These are phyloP conservation scores for Sanguinoderma infundibulare DNA, from an alignment of 1,284 basidiomycete genomes.

Conservation along the genomic window DNA sequence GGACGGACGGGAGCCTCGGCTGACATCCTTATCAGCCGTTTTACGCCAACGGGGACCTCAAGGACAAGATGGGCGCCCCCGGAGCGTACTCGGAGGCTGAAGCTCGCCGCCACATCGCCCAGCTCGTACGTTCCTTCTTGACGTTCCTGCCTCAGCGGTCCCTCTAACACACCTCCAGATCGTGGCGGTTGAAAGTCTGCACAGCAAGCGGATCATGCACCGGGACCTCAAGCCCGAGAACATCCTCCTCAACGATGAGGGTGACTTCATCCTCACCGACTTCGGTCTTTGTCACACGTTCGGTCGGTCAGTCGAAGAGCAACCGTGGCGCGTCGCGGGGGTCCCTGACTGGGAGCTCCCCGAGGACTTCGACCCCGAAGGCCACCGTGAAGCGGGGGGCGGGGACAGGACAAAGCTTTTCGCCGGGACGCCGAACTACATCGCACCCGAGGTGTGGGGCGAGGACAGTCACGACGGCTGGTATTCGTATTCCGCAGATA, in stretches of 20 bases:
- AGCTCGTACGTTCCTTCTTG: slow-evolving; percentile 24
- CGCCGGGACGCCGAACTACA: slow-evolving; percentile 52
- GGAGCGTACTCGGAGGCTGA: background rate
- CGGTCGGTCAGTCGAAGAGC: slow-evolving; percentile 42
- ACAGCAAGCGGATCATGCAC: slow-evolving; percentile 45
- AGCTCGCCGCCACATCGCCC: slow-evolving; percentile 23
- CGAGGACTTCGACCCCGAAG: background rate
- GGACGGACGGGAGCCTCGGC: no score
- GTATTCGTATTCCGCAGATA: slow-evolving; percentile 52
- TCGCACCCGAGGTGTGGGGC: slow-evolving; percentile 58
- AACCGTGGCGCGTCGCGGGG: slow-evolving; percentile 39
- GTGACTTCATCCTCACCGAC: slow-evolving; percentile 60
- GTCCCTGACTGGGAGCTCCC: background rate
- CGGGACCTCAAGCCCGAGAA: slow-evolving; percentile 57
- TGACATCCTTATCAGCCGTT: background rate
- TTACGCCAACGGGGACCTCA: background rate
- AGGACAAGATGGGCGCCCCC: background rate
- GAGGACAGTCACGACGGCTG: slow-evolving; percentile 4
- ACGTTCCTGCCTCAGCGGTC: background rate
- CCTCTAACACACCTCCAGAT: slow-evolving; percentile 45
- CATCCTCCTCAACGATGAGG: slow-evolving; percentile 52
- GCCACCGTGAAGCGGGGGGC: background rate
- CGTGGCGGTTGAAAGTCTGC: slow-evolving; percentile 38
- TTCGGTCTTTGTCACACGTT: slow-evolving; percentile 69
- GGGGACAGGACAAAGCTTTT: background rate